phyloP scores from a whole-genome alignment of 2,329 filamentous ascomycete species.

The Ceratocystis destructans region DNA sequence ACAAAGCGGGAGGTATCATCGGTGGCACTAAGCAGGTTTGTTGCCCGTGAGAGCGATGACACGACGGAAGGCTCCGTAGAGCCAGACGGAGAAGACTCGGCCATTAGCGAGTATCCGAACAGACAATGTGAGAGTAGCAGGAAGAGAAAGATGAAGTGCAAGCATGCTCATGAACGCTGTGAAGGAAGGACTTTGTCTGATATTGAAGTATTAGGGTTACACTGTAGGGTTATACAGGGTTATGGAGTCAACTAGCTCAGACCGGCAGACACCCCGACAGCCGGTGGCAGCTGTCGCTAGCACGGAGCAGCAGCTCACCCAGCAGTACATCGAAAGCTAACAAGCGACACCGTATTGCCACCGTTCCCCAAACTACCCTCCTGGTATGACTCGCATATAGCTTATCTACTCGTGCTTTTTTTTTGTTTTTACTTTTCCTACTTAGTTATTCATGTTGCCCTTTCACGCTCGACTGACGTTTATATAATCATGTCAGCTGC shows the following conservation, averaged over 20 bases:
- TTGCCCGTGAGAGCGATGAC: constrained; percentile 32
- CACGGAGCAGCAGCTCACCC: not conserved
- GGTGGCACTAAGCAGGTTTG: constrained; percentile 41
- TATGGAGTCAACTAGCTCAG: no score
- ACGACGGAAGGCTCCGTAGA: no score
- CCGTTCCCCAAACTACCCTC: constrained; percentile 23
- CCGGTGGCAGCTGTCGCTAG: not conserved
- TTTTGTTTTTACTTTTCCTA: not conserved
- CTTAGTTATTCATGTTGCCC: not conserved
- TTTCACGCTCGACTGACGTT: constrained; percentile 12
- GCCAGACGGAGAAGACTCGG: no score
- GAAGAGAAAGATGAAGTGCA: no score
- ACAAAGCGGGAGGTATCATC: constrained; percentile 58
- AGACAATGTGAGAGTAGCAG: no score
- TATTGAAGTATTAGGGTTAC: not conserved
- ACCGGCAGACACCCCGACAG: not conserved
- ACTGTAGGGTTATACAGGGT: not conserved
- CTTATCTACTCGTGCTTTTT: constrained; percentile 20
- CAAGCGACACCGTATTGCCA: constrained; percentile 22
- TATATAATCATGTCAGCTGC: constrained; percentile 18
- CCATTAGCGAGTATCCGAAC: no score
- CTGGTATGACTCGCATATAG: not conserved
- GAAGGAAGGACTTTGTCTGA: not conserved
- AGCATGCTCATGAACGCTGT: no score
- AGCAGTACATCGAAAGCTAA: not conserved